Conservation (phyloP, 2,329 filamentous ascomycete genomes). For the Pseudogymnoascus sp. region DNA sequence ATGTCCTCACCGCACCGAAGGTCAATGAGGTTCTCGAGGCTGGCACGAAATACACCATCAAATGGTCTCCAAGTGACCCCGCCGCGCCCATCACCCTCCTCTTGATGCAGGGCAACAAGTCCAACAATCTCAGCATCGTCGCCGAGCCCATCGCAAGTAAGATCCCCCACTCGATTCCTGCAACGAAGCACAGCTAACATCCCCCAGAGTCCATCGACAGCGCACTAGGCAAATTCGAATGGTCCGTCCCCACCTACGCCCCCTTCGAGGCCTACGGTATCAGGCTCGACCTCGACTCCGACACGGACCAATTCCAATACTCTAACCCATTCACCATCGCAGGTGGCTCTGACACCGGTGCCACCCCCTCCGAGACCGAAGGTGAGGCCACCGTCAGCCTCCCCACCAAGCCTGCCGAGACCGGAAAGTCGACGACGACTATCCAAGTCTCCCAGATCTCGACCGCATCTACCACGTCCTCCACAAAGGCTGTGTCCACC, state of each 20-base stretch:
- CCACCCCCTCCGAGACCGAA: no score
- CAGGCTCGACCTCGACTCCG: slow-evolving; percentile 41
- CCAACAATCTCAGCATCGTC: slow-evolving; percentile 32
- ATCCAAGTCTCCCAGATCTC: background rate
- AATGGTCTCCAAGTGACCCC: slow-evolving; percentile 35
- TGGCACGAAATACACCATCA: slow-evolving; percentile 42
- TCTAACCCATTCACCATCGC: slow-evolving; percentile 46
- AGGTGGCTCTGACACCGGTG: background rate
- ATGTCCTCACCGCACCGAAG: slow-evolving; percentile 42
- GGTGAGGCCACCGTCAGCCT: background rate
- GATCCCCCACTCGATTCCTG: slow-evolving; percentile 24
- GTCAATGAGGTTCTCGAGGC: slow-evolving; percentile 37
- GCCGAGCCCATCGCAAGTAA: slow-evolving; percentile 41
- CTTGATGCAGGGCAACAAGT: slow-evolving; percentile 36
- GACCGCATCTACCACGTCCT: background rate
- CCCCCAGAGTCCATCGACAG: slow-evolving; percentile 40
- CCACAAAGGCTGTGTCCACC: background rate
- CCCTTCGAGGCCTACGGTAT: slow-evolving; percentile 47
- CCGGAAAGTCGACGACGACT: background rate
- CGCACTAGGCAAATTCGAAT: slow-evolving; percentile 37
- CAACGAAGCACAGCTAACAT: slow-evolving; percentile 10
- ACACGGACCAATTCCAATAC: slow-evolving; percentile 49
- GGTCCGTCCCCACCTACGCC: slow-evolving; percentile 41
- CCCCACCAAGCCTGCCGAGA: background rate
- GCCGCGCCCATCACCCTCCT: slow-evolving; percentile 47